A percentile compares a stretch with the other conserved stretches of the same genome.
Evolutionary conservation across 768 basidiomycete genomes (phyloP).

Genomic region (Artomyces pyxidatus): DNA sequence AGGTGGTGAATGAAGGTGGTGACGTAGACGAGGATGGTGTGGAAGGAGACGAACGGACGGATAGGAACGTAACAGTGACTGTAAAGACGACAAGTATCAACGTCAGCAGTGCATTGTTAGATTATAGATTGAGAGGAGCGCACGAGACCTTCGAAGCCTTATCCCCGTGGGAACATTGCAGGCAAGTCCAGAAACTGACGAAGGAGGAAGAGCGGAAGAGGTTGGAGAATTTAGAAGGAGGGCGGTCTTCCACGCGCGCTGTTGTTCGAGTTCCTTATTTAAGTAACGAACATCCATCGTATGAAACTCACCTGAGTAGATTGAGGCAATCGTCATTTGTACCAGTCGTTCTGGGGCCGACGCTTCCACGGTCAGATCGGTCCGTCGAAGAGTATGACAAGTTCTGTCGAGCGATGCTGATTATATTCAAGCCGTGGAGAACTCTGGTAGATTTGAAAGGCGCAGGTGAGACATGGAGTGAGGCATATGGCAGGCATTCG

Average conservation of each 20-base stretch:
- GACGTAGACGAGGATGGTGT: neutral
- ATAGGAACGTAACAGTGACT: too few relatives aligned
- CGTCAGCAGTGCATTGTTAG: too few relatives aligned
- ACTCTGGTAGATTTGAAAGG: neutral
- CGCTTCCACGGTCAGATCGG: slow-evolving; percentile 25
- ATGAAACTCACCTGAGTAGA: neutral
- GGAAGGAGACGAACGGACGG: neutral
- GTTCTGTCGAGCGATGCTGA: slow-evolving; percentile 31
- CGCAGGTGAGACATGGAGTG: neutral
- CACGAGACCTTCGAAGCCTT: too few relatives aligned
- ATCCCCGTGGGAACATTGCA: too few relatives aligned
- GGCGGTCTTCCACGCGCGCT: too few relatives aligned
- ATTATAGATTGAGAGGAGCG: too few relatives aligned
- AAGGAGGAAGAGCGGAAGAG: too few relatives aligned
- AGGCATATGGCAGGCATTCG: neutral
- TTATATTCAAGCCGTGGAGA: slow-evolving; percentile 37
- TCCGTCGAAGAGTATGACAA: slow-evolving; percentile 2
- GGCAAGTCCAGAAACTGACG: slow-evolving; percentile 15
- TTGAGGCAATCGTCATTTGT: slow-evolving; percentile 6
- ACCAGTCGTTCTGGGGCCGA: slow-evolving; percentile 28
- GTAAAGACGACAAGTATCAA: too few relatives aligned
- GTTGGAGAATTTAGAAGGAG: too few relatives aligned
- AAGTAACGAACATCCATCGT: neutral
- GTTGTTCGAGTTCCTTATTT: too few relatives aligned
- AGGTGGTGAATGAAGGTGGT: neutral